Conservation (phyloP, 1,284 basidiomycete genomes). For the Pascua sp. region DNA sequence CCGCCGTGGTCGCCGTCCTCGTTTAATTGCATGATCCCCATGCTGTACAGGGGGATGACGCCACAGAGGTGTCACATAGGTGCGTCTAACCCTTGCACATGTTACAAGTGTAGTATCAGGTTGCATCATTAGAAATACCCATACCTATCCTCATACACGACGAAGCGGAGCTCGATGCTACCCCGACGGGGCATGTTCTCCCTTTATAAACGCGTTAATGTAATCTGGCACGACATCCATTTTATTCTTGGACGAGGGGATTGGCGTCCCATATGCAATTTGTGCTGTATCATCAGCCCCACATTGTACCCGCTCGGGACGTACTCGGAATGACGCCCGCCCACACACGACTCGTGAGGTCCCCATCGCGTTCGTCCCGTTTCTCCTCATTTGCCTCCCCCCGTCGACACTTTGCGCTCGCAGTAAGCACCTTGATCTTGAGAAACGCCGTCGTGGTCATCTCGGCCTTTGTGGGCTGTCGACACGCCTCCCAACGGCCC, state of each 20-base stretch:
- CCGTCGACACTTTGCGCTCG: conserved; percentile 28
- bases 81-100: too few relatives aligned
- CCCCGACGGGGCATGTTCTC: neutral
- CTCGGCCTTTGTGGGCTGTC: conserved; percentile 25
- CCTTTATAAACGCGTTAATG: neutral
- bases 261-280: conserved; percentile 9
- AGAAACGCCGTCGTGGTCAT: conserved; percentile 31
- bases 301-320: neutral
- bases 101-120: too few relatives aligned
- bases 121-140: too few relatives aligned
- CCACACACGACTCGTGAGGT: conserved; percentile 20
- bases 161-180: neutral
- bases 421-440: conserved; percentile 27
- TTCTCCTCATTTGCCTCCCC: conserved; percentile 27
- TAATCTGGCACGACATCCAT: neutral
- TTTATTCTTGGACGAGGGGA: conserved; percentile 4
- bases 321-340: conserved; percentile 27
- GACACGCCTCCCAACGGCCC: conserved; percentile 25
- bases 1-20: too few relatives aligned
- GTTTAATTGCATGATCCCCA: too few relatives aligned
- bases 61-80: too few relatives aligned
- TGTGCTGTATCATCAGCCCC: neutral
- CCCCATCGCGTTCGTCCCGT: conserved; percentile 19
- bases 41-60: too few relatives aligned
- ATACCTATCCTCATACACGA: too few relatives aligned